Conservation (phyloP, 1,284 basidiomycete species). For the Sutorius eximius region DNA sequence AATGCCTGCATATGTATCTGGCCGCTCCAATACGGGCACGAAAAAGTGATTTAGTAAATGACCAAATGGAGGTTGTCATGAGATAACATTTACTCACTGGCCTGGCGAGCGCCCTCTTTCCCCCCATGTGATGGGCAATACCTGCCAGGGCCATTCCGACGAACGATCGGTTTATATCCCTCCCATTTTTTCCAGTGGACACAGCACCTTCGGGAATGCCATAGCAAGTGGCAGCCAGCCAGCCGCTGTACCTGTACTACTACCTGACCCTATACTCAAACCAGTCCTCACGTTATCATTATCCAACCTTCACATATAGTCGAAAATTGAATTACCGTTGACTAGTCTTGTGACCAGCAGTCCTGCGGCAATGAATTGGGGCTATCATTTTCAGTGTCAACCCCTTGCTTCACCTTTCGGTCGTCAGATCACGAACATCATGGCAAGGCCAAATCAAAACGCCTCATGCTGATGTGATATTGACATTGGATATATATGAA, state of each 20-base stretch:
- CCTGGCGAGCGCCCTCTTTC: neutral
- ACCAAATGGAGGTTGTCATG: too few species aligned
- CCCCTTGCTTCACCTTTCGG: too few species aligned
- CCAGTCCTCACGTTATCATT: neutral
- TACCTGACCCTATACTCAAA: neutral
- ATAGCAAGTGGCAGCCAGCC: neutral
- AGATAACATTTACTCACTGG: neutral
- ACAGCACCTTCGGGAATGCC: neutral
- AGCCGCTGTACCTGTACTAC: neutral
- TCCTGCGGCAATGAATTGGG: neutral
- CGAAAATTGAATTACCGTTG: neutral
- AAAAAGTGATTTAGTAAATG: too few species aligned
- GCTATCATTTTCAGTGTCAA: neutral
- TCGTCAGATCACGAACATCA: too few species aligned
- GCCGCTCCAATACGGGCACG: too few species aligned
- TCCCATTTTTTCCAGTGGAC: constrained; percentile 9
- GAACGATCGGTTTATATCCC: constrained; percentile 10
- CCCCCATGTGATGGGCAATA: neutral
- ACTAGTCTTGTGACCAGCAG: neutral
- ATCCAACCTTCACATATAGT: too few species aligned
- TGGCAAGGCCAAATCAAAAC: too few species aligned
- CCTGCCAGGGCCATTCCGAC: neutral
- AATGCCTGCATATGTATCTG: too few species aligned
- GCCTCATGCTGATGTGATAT: too few species aligned
- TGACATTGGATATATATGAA: too few species aligned